Base-by-base conservation (phyloP, 2,329 filamentous ascomycete species). In the Hirsutella thompsonii region DNA sequence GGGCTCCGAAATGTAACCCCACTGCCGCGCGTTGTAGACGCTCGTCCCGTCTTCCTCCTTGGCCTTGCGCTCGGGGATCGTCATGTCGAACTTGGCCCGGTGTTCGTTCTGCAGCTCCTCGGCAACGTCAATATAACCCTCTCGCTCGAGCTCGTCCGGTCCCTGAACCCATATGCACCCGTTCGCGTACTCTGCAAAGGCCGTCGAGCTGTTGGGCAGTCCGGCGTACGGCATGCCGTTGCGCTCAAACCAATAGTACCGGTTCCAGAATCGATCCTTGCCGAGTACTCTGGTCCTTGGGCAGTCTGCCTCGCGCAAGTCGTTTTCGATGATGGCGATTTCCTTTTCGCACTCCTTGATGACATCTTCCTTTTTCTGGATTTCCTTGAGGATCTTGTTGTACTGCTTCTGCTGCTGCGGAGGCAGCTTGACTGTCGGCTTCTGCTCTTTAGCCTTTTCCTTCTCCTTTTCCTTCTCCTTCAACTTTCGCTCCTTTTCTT, bases 201-300 rank as follows among this genome's bases (percentile, higher is more conserved):
- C 83, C 1, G 90, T 96, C 14, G 89, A 95, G 59, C 87, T 94
- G 48, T 75, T 77, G 0, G 89, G 89, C 42, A 95, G 70, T 4
- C 92, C 92, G 26, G 74, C 87, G 54, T 90, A 94, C 0, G 92
- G 92, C 89, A 96, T 96, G 20, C 89, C 92, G 55, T 96, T 98
- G 47, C 90, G 82, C 63, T 98, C 92, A 59, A 96, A 95, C 90
- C 92, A 98, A 69, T 93, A 96, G 62, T 96, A 98, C 41, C 90
- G 79, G 61, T 98, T 96, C 79, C 90, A 94, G 69, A 94, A 98
- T 36, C 92, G 79, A 62, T 98, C 92, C 58, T 92, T 90, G 45
- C 92, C 92, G 20, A 98, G 70, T 16, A 90, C 79, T 47, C 86
- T 81, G 16, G 89, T 94, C 46, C 92, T 81, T 29, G 89, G 86